Evolutionary conservation across 495 filamentous ascomycete genomes (phyloP).

Genomic region (Cenococcum geophilum): DNA sequence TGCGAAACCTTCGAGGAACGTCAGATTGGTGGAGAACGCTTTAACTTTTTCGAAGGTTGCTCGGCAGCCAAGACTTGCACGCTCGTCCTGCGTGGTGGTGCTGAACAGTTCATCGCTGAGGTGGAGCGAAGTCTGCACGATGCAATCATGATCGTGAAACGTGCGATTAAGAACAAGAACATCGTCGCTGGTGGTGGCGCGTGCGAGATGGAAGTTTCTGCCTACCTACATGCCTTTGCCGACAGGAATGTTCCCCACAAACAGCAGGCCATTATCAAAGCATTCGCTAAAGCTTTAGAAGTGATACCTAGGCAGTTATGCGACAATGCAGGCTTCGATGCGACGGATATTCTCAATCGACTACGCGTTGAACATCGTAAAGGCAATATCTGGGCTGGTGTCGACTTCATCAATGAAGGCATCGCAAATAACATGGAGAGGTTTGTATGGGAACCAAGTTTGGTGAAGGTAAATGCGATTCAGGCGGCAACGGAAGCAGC

Average conservation of each 20-base stretch:
- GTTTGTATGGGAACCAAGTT: slow-evolving; percentile 94
- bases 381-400: slow-evolving; percentile 87
- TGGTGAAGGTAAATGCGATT: slow-evolving; percentile 96
- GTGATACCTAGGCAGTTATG: slow-evolving; percentile 94
- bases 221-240: slow-evolving; percentile 84
- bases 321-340: slow-evolving; percentile 97
- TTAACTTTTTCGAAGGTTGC: slow-evolving; percentile 97
- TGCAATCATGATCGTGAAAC: slow-evolving; percentile 99
- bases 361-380: slow-evolving; percentile 91
- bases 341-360: slow-evolving; percentile 92
- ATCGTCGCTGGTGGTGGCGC: slow-evolving; percentile 96
- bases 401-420: slow-evolving; percentile 89
- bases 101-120: slow-evolving; percentile 98
- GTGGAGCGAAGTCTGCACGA: slow-evolving; percentile 96
- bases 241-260: slow-evolving; percentile 89
- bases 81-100: slow-evolving; percentile 86
- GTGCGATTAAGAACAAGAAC: slow-evolving; percentile 82
- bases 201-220: slow-evolving; percentile 92
- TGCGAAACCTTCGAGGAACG: slow-evolving; percentile 90
- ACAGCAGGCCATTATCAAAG: slow-evolving; percentile 95
- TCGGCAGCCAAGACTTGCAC: slow-evolving; percentile 95
- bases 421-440: slow-evolving; percentile 85
- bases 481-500: slow-evolving; percentile 92
- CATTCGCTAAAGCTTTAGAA: slow-evolving; percentile 94
- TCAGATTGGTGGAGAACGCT: slow-evolving; percentile 94